Percentiles rank a stretch among this genome's conserved stretches.
These are phyloP conservation scores for Aspergillus sclerotioniger DNA, from an alignment of 495 filamentous ascomycete genomes.

Conservation along the genomic window DNA sequence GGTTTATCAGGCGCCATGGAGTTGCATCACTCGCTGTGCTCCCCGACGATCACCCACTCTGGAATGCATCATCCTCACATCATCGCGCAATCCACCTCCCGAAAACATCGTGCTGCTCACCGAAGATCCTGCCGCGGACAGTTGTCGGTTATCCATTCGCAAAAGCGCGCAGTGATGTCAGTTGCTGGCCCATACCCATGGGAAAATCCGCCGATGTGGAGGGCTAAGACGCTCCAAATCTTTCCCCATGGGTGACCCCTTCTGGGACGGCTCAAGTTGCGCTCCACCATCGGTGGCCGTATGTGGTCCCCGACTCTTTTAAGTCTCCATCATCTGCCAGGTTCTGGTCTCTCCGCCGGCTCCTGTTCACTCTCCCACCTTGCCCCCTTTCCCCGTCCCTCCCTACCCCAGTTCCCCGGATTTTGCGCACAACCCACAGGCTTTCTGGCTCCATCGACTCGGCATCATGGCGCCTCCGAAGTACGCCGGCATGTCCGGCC, in stretches of 20 bases:
- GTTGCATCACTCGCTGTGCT: conserved; percentile 1
- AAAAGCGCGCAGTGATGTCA: conserved; percentile 2
- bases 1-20: not conserved
- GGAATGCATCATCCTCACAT: conserved; percentile 9
- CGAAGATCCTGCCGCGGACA: not conserved
- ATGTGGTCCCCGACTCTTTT: not conserved
- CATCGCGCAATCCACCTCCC: not conserved
- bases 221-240: not conserved
- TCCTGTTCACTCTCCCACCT: not conserved
- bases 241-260: conserved; percentile 5
- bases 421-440: no score
- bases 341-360: not conserved
- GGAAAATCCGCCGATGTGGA: conserved; percentile 1
- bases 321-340: not conserved
- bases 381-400: no score
- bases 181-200: not conserved
- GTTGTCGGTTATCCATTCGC: not conserved
- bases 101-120: not conserved
- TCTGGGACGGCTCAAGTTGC: not conserved
- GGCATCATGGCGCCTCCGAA: conserved; percentile 31
- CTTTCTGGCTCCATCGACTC: not conserved
- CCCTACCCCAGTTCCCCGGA: conserved; percentile 2
- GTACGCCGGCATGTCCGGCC: conserved; percentile 61
- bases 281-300: not conserved
- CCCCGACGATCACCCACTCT: not conserved